phyloP scores from a whole-genome alignment of 1,284 basidiomycete species.

The Microbotryum saponariae region DNA sequence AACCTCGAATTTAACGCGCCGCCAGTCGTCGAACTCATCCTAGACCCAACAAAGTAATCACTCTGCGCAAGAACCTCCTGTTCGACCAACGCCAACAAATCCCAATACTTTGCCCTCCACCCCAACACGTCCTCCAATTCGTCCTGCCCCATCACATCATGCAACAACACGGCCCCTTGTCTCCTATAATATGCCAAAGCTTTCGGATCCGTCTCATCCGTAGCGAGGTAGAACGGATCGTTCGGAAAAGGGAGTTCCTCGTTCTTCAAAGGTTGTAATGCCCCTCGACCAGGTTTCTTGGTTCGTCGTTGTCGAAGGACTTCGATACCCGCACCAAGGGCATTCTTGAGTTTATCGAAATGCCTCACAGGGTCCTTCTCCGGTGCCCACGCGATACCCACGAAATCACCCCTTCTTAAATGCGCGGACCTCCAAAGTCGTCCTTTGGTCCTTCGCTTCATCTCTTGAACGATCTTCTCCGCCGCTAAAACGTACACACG shows the following conservation, averaged over 20 bases:
- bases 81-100: constrained; percentile 47
- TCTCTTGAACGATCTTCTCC: too few species aligned
- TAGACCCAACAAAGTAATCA: constrained; percentile 48
- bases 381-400: too few species aligned
- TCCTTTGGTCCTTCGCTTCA: too few species aligned
- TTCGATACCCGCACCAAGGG: too few species aligned
- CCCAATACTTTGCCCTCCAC: constrained; percentile 47
- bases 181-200: constrained; percentile 42
- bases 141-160: constrained; percentile 45
- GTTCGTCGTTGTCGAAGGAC: too few species aligned
- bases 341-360: too few species aligned
- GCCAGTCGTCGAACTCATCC: constrained; percentile 46
- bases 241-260: too few species aligned
- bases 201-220: constrained; percentile 45
- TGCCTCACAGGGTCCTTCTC: too few species aligned
- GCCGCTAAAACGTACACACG: constrained; percentile 2
- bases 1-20: constrained; percentile 43
- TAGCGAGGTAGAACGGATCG: constrained; percentile 46
- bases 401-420: constrained; percentile 40
- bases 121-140: constrained; percentile 43
- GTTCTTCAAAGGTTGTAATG: too few species aligned
- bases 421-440: constrained; percentile 40
- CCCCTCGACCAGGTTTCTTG: too few species aligned
- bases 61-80: constrained; percentile 44
- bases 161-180: constrained; percentile 45